Evolutionary conservation across 257 asterid genomes (phyloP).

Genomic region (Ballota nigra): DNA sequence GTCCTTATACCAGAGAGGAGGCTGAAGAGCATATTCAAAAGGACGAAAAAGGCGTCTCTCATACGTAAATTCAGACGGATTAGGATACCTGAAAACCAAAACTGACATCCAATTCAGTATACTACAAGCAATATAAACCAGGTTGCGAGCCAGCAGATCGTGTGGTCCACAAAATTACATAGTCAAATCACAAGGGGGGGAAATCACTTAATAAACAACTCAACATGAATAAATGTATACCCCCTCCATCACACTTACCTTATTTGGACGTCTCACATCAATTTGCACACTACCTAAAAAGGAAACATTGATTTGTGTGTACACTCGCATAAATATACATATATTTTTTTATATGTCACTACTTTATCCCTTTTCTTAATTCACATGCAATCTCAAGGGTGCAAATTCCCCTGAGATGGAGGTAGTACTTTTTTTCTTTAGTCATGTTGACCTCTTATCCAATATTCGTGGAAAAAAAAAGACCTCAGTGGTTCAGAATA

Average conservation of each 20-base stretch:
- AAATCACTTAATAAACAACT: slow-evolving; percentile 8
- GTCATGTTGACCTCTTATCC: background rate
- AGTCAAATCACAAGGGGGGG: background rate
- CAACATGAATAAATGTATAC: background rate
- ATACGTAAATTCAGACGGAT: slow-evolving; percentile 91
- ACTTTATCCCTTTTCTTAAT: no score
- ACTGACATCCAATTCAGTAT: slow-evolving; percentile 7
- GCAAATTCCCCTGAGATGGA: no score
- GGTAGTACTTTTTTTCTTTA: no score
- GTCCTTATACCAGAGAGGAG: slow-evolving; percentile 82
- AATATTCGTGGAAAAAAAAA: background rate
- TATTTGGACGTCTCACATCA: no score
- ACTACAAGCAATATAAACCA: slow-evolving; percentile 2
- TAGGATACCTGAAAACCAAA: slow-evolving; percentile 70
- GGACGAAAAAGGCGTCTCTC: slow-evolving; percentile 93
- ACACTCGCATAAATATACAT: no score
- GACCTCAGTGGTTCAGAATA: background rate
- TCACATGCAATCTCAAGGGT: no score
- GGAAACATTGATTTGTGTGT: no score
- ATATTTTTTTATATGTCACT: no score
- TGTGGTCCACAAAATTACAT: background rate
- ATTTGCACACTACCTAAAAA: no score
- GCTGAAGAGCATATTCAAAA: slow-evolving; percentile 96
- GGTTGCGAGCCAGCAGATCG: slow-evolving; percentile 6
- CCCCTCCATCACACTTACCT: no score